Conservation (phyloP, 116 monocot species). For the Trichopus zeylanicus region DNA sequence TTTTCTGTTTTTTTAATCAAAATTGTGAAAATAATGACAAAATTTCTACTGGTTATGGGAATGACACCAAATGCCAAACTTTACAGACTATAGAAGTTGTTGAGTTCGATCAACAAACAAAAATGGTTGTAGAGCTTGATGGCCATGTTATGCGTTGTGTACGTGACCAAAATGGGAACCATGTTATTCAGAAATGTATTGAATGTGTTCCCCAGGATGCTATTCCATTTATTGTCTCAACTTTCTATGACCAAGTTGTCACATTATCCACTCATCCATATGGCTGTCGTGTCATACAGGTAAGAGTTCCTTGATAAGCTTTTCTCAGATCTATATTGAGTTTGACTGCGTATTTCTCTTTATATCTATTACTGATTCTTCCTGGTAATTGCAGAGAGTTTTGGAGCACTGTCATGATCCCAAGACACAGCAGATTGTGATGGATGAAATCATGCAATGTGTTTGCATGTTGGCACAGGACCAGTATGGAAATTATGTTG, state of each 20-base stretch:
- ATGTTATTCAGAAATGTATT: constrained; percentile 52
- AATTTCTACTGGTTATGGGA: too few relatives aligned
- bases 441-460: constrained; percentile 43
- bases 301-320: too few relatives aligned
- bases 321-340: too few relatives aligned
- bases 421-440: constrained; percentile 32
- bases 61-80: too few relatives aligned
- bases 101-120: constrained; percentile 39
- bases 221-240: constrained; percentile 32
- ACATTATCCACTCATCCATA: constrained; percentile 47
- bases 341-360: too few relatives aligned
- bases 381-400: constrained; percentile 27
- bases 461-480: constrained; percentile 43
- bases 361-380: background rate
- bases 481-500: constrained; percentile 72
- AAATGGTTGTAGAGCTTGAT: constrained; percentile 36
- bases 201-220: constrained; percentile 35
- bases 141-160: constrained; percentile 43
- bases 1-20: too few relatives aligned
- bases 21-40: too few relatives aligned
- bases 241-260: constrained; percentile 31
- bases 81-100: constrained; percentile 33
- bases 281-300: constrained; percentile 51
- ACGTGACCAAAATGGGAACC: constrained; percentile 53
- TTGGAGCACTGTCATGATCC: constrained; percentile 52